Evolutionary conservation across 192 early-diverging fungal genomes (phyloP).

Genomic region (Coemansia interrupta): DNA sequence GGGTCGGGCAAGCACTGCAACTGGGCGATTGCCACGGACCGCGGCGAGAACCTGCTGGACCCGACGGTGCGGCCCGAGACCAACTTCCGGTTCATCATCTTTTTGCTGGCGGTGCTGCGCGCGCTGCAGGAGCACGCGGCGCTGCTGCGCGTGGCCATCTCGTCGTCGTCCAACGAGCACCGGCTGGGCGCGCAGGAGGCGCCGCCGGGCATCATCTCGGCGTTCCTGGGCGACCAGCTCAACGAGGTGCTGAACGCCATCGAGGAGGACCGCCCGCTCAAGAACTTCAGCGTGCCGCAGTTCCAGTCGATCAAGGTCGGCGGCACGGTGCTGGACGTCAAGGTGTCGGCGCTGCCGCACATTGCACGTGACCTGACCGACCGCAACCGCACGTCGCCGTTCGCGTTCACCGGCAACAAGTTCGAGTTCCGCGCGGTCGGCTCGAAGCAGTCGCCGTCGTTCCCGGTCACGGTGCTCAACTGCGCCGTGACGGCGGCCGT

Average conservation of each 20-base stretch:
- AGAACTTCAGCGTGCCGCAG: constrained; percentile 84
- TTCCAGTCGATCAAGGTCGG: constrained; percentile 89
- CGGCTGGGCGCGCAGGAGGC: constrained; percentile 98
- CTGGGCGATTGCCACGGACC: constrained; percentile 93
- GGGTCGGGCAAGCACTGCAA: constrained; percentile 99
- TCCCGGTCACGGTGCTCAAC: constrained; percentile 93
- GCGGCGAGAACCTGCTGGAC: constrained; percentile 95
- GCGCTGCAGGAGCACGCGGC: constrained; percentile 89
- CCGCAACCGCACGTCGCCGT: constrained; percentile 98
- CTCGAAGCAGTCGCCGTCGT: constrained; percentile 95
- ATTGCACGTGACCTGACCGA: constrained; percentile 96
- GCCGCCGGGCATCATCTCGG: constrained; percentile 95
- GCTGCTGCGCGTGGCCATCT: constrained; percentile 86
- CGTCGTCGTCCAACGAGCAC: constrained; percentile 95
- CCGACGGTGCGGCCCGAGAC: constrained; percentile 94
- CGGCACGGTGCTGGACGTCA: constrained; percentile 92
- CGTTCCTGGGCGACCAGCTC: constrained; percentile 96
- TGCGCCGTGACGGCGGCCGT: constrained; percentile 84
- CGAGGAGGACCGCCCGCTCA: constrained; percentile 82
- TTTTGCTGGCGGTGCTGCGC: constrained; percentile 87
- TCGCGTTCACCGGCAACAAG: constrained; percentile 99
- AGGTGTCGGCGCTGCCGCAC: constrained; percentile 86
- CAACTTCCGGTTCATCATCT: constrained; percentile 97
- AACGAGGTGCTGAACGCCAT: constrained; percentile 91
- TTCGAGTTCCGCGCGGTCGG: constrained; percentile 99